Conservation (phyloP, 805 yeast species). For the Hanseniaspora osmophila region DNA sequence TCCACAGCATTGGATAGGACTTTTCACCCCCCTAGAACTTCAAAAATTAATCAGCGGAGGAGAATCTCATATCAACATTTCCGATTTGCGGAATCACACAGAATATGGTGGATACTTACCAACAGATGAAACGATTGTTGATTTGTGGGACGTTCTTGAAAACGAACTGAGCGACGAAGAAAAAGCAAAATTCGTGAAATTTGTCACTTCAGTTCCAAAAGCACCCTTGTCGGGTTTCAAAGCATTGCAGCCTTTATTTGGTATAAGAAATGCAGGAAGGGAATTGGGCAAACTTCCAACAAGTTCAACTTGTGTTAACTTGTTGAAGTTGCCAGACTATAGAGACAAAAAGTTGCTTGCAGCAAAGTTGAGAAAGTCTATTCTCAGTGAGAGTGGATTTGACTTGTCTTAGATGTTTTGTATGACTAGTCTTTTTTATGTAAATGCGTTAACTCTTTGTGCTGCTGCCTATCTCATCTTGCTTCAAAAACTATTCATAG, state of each 20-base stretch:
- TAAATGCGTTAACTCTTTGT: not conserved
- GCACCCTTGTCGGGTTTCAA: slow-evolving; percentile 85
- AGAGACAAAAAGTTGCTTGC: slow-evolving; percentile 39
- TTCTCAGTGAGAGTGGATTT: slow-evolving; percentile 73
- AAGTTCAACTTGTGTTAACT: slow-evolving; percentile 82
- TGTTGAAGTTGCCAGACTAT: slow-evolving; percentile 78
- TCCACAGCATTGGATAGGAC: slow-evolving; percentile 58
- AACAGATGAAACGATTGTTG: slow-evolving; percentile 39
- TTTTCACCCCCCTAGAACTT: slow-evolving; percentile 76
- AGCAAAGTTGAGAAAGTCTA: slow-evolving; percentile 61
- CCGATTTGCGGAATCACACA: slow-evolving; percentile 50
- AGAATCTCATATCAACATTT: slow-evolving; percentile 49
- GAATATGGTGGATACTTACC: slow-evolving; percentile 54
- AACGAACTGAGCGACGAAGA: slow-evolving; percentile 48
- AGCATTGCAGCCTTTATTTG: slow-evolving; percentile 62
- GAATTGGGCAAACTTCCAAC: slow-evolving; percentile 61
- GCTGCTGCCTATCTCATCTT: not conserved
- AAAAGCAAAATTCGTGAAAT: slow-evolving; percentile 53
- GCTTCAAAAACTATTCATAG: not conserved
- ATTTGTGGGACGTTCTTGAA: slow-evolving; percentile 63
- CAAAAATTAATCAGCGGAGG: slow-evolving; percentile 85
- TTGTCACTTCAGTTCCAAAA: slow-evolving; percentile 83
- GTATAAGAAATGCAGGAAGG: slow-evolving; percentile 55
- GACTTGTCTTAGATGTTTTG: slow-evolving; percentile 42
- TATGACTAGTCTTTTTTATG: not conserved